Evolutionary conservation across 208 protist species (phyloP).

Genomic region (Acanthamoeba sp.): DNA sequence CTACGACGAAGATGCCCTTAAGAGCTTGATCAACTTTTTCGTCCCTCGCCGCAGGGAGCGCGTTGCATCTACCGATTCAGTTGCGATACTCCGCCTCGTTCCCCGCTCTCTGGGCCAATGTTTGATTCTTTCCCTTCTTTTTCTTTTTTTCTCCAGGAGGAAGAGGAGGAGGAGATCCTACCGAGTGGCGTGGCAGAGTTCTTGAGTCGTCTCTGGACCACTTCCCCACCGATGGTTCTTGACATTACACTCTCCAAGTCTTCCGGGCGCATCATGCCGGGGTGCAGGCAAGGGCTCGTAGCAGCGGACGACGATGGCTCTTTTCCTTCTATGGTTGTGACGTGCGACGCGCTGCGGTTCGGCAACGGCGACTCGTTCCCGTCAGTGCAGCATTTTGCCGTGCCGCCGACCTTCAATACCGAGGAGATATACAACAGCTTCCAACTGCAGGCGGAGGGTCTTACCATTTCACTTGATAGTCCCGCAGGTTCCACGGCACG

Average conservation of each 20-base stretch:
- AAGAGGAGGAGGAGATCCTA: not conserved
- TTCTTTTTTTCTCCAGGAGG: not conserved
- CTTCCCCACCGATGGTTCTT: not conserved
- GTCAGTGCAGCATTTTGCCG: not conserved
- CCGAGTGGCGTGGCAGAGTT: not conserved
- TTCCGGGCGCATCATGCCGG: not conserved
- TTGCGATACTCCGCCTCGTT: no score
- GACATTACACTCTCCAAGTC: not conserved
- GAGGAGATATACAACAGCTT: constrained; percentile 51
- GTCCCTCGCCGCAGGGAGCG: not conserved
- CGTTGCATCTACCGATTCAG: not conserved
- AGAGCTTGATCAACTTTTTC: constrained; percentile 10
- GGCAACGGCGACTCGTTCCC: constrained; percentile 53
- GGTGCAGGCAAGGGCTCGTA: not conserved
- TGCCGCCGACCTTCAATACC: not conserved
- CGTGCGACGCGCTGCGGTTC: not conserved
- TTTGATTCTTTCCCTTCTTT: no score
- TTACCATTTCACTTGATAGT: not conserved
- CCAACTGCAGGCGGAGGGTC: not conserved
- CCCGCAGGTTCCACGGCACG: not conserved
- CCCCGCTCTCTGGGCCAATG: not conserved
- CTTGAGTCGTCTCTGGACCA: not conserved
- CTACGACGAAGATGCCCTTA: constrained; percentile 18
- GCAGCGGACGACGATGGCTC: not conserved
- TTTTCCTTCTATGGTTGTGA: not conserved